phyloP scores from a whole-genome alignment of 2,329 filamentous ascomycete genomes.

The Graphiopsis chlorocephala region DNA sequence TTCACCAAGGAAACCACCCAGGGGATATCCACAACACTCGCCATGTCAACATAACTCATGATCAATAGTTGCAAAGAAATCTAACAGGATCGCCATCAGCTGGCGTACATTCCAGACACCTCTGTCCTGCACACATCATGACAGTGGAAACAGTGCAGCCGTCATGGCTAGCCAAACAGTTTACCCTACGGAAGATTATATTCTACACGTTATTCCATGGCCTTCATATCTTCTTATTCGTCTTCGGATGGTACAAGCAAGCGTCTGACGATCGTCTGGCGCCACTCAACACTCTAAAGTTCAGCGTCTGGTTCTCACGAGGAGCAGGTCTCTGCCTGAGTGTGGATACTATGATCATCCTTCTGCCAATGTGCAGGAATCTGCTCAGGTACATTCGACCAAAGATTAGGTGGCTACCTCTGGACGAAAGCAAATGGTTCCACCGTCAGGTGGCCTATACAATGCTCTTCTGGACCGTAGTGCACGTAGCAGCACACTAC shows the following conservation, averaged over 20 bases:
- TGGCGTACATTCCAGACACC: background rate
- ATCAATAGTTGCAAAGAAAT: background rate
- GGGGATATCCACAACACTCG: background rate
- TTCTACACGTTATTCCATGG: slow-evolving; percentile 40
- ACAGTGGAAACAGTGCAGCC: slow-evolving; percentile 1
- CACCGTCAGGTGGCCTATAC: slow-evolving; percentile 92
- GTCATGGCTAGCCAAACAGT: slow-evolving; percentile 35
- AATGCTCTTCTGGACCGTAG: slow-evolving; percentile 74
- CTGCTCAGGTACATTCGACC: slow-evolving; percentile 80
- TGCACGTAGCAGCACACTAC: slow-evolving; percentile 81
- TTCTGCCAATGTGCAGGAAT: slow-evolving; percentile 93
- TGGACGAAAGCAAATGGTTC: slow-evolving; percentile 98
- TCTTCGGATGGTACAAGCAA: slow-evolving; percentile 60
- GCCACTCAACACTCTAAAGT: slow-evolving; percentile 75
- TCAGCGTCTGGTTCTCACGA: slow-evolving; percentile 93
- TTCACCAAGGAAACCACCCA: background rate
- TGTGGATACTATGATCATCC: slow-evolving; percentile 80
- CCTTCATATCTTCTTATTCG: slow-evolving; percentile 37
- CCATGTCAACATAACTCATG: background rate
- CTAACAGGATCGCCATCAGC: background rate
- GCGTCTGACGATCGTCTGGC: slow-evolving; percentile 64
- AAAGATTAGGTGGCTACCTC: slow-evolving; percentile 79
- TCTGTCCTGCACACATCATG: background rate
- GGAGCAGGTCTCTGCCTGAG: slow-evolving; percentile 84
- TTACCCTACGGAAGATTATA: slow-evolving; percentile 34